These are phyloP conservation scores for Rhododendron williamsianum DNA, from an alignment of 148 eudicot genomes.

Conservation along the genomic window DNA sequence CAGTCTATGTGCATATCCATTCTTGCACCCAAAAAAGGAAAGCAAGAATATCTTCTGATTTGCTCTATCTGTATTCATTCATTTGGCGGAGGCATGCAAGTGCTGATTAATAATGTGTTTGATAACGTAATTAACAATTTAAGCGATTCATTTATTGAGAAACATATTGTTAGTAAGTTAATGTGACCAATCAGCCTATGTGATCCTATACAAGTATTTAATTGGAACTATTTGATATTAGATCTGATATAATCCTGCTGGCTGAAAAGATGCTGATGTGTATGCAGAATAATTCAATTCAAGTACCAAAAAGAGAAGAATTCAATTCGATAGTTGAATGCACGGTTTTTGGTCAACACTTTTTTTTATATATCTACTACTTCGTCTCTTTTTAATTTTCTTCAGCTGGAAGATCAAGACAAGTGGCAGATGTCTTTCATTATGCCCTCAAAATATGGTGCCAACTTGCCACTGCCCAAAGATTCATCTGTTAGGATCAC, in stretches of 20 bases:
- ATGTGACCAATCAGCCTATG: background rate
- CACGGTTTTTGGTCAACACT: background rate
- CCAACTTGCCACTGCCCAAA: constrained; percentile 76
- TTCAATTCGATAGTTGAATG: background rate
- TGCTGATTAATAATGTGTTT: background rate
- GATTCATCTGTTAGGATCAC: constrained; percentile 77
- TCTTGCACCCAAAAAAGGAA: background rate
- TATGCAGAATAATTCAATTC: background rate
- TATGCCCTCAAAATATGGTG: constrained; percentile 91
- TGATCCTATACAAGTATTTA: background rate
- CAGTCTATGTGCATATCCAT: background rate
- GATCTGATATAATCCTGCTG: background rate
- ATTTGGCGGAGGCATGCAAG: background rate
- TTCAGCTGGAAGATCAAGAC: constrained; percentile 49
- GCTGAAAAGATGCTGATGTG: background rate
- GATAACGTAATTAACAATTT: background rate
- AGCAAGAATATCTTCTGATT: background rate
- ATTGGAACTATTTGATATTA: background rate
- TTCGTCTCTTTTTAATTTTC: constrained; percentile 2
- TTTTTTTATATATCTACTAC: background rate
- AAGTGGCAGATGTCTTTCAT: constrained; percentile 94
- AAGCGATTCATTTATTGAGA: background rate
- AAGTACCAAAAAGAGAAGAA: background rate
- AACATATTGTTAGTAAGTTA: too few species aligned
- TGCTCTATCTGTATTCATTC: background rate